A percentile compares a stretch with the other conserved stretches of the same genome.
Conservation (phyloP, 2,329 filamentous ascomycete species). For the Fusarium piperis region DNA sequence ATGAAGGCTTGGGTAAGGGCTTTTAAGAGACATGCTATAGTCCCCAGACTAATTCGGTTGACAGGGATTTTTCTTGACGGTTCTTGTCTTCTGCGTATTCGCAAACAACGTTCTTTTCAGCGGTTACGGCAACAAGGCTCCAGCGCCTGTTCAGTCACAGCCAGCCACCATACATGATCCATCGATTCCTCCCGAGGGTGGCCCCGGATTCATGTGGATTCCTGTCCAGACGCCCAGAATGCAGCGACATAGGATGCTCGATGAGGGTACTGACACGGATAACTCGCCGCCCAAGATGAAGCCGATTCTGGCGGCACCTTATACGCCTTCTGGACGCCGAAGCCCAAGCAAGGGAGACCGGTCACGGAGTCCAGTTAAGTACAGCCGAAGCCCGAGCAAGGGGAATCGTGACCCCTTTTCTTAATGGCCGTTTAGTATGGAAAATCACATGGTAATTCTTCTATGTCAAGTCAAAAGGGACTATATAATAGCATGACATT, state of each 20-base stretch:
- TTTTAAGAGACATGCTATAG: not conserved
- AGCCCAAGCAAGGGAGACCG: conserved; percentile 62
- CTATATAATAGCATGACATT: conserved; percentile 37
- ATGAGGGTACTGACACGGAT: conserved; percentile 63
- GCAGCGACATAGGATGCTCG: conserved; percentile 54
- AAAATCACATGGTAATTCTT: conserved; percentile 3
- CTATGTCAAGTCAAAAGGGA: conserved; percentile 14
- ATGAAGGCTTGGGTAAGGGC: conserved; percentile 73
- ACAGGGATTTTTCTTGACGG: conserved; percentile 62
- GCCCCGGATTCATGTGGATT: conserved; percentile 60
- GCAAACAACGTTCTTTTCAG: conserved; percentile 62
- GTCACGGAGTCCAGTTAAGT: conserved; percentile 59
- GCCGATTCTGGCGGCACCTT: conserved; percentile 54
- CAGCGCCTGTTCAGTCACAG: conserved; percentile 41
- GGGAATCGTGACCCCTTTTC: conserved; percentile 22
- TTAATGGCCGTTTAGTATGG: not conserved
- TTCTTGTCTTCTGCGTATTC: conserved; percentile 59
- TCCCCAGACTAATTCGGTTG: conserved; percentile 16
- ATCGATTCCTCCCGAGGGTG: conserved; percentile 43
- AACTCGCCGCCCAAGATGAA: conserved; percentile 56
- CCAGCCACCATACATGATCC: conserved; percentile 33
- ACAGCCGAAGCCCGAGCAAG: conserved; percentile 52
- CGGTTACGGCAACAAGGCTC: conserved; percentile 44
- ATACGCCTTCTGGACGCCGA: conserved; percentile 57
- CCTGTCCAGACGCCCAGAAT: conserved; percentile 60